Conservation (phyloP, 805 yeast species). For the Blastobotrys mokoenaii region DNA sequence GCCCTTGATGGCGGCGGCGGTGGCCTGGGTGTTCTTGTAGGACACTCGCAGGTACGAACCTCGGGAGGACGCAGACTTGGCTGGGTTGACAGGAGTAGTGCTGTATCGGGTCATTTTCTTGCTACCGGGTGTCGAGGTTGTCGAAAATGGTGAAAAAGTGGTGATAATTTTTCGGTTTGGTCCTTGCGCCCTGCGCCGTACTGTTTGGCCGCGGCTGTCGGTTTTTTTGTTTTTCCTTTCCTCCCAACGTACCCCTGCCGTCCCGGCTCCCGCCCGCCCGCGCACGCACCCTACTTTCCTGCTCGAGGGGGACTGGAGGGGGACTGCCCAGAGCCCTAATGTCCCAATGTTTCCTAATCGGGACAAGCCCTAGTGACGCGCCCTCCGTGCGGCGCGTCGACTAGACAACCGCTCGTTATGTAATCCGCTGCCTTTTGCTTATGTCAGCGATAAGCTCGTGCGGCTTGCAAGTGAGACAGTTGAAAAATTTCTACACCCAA, state of each 20-base stretch:
- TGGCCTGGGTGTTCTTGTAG: constrained; percentile 99
- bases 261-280: no score
- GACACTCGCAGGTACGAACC: constrained; percentile 99
- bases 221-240: no score
- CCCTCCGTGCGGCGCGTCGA: no score
- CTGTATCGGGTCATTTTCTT: constrained; percentile 95
- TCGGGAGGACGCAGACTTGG: constrained; percentile 98
- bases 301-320: no score
- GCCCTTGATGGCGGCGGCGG: constrained; percentile 97
- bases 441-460: no score
- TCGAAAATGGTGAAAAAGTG: neutral
- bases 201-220: no score
- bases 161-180: neutral
- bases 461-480: neutral
- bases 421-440: neutral
- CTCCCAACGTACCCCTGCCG: no score
- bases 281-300: no score
- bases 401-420: neutral
- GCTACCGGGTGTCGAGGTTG: constrained; percentile 2
- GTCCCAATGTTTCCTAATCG: no score
- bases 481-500: neutral
- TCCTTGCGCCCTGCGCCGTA: no score
- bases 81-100: constrained; percentile 98
- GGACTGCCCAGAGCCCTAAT: no score
- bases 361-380: no score